Base-by-base conservation (phyloP, 208 protist genomes). In the Leishmania tropica region DNA sequence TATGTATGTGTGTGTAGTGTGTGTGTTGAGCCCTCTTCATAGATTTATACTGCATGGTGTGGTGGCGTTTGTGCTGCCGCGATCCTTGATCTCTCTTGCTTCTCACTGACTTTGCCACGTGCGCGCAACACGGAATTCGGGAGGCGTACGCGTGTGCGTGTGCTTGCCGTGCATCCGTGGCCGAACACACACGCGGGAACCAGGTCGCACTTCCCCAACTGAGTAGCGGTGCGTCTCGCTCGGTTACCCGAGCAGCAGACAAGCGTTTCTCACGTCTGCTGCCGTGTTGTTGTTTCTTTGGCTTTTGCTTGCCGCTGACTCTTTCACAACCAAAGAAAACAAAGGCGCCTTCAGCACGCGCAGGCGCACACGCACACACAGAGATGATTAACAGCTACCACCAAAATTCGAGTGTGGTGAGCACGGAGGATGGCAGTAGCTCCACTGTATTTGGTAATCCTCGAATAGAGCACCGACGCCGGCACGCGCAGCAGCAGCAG, bases 331-430 rank as follows among this genome's bases (percentile, higher is more conserved):
- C 0, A 71, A 71, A 13, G 10, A 6, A 6, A 56, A 19, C 11
- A 56, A 28, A 75, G 51, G 51, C 51, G 5, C 15, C 51, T 0
- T 10, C 51, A 13, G 15, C 51, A 48, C 51, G 6, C 42, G 24
- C 8, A 17, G 2, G 45, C 47, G 51, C 21, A 48, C 40, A 11
- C 45, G 15, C 72, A 31, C 48, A 31, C 48, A 45, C 31, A 40
- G 47, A 76, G 21, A 85, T 85, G 82, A 85, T 85, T n/a, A 64
- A 85, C 73, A 85, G 82, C 47, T 76, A 85, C 74, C 48, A 70
- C 42, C 78, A 79, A 19, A 85, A 74, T 75, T 75, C 77, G 3
- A 85, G 82, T 13, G n/a, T 67, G 47, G 42, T 76, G 64, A 85
- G 82, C 82, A 82, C 78, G 11, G 82, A 85, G 65, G 82, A 85